A percentile compares a stretch with the other conserved stretches of the same genome.
These are phyloP conservation scores for Geum urbanum DNA, from an alignment of 306 rosid genomes.

Conservation along the genomic window DNA sequence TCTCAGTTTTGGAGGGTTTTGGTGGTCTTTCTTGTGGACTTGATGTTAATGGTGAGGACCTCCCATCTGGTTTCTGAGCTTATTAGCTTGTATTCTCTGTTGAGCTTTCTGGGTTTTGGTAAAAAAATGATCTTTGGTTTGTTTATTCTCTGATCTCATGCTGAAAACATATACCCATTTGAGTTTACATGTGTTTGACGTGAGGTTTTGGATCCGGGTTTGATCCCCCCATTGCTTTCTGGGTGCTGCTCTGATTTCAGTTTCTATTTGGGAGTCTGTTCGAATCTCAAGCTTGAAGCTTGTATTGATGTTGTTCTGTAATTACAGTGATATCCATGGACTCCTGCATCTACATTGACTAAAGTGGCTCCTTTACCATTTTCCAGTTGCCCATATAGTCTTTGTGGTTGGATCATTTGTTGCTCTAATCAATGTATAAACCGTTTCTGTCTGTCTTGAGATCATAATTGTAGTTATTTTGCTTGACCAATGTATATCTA, in stretches of 20 bases:
- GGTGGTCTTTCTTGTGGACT: slow-evolving; percentile 13
- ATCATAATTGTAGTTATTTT: background rate
- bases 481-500: background rate
- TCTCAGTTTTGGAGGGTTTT: slow-evolving; percentile 12
- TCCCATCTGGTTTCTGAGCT: slow-evolving; percentile 11
- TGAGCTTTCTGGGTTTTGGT: slow-evolving; percentile 16
- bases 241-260: background rate
- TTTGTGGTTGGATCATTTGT: slow-evolving; percentile 8
- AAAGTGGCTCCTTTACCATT: background rate
- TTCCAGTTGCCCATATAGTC: background rate
- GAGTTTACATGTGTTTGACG: background rate
- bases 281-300: background rate
- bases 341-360: slow-evolving; percentile 1
- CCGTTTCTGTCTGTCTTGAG: background rate
- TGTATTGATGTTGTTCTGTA: slow-evolving; percentile 5
- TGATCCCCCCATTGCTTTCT: background rate
- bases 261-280: background rate
- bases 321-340: background rate
- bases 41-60: slow-evolving; percentile 16
- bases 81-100: slow-evolving; percentile 12
- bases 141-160: slow-evolving; percentile 19
- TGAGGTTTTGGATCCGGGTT: slow-evolving; percentile 7
- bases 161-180: background rate
- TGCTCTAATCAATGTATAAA: background rate
- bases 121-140: background rate